Evolutionary conservation across 192 early-diverging fungal species (phyloP), one percentile per base, ranked within the genome.

Genomic region (Dissophora ornata): DNA sequence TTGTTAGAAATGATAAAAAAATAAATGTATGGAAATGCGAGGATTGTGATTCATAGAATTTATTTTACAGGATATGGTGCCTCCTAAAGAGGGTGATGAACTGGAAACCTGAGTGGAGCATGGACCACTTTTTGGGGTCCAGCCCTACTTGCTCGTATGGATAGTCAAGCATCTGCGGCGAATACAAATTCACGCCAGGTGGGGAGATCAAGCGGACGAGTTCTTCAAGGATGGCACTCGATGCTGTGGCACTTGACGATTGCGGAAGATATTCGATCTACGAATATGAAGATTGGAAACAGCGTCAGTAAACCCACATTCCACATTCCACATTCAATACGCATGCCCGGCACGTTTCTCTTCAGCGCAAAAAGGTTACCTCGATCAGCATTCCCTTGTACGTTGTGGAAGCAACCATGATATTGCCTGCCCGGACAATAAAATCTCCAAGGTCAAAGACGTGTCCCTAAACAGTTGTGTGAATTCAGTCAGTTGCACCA

Each of bases 341-440:
- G 19, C 30, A 46, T 54, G 15, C 11, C n/a, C 44, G 9, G 18
- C 4, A n/a, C 2, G 25, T 4, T 19, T 25, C 22, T 57, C 18
- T 36, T 28, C 9, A 21, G 8, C 18, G 4, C 32, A n/a, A 15
- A 28, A 55, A 19, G 6, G 19, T 33, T 75, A 84, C 85, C 81
- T 86, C 85, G 33, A 86, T 67, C n/a, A 86, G 69, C 21, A 86
- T 69, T 11, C 85, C 85, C 47, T 86, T 86, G 69, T 86, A 86
- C 15, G 56, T 77, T 13, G 85, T 80, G 19, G 80, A 78, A 26
- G 81, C 85, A 21, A 86, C 67, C 44, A 84, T 69, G 38, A 86
- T 82, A 40, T 86, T 86, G 4, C 83, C 85, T n/a, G 80, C 79
- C 10, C 85, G 75, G 19, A 86, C 71, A 21, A 83, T 84, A 58